Percentiles rank a stretch among this genome's conserved stretches.
phyloP scores from a whole-genome alignment of 441 rosid species.

The Populus trichocarpa region DNA sequence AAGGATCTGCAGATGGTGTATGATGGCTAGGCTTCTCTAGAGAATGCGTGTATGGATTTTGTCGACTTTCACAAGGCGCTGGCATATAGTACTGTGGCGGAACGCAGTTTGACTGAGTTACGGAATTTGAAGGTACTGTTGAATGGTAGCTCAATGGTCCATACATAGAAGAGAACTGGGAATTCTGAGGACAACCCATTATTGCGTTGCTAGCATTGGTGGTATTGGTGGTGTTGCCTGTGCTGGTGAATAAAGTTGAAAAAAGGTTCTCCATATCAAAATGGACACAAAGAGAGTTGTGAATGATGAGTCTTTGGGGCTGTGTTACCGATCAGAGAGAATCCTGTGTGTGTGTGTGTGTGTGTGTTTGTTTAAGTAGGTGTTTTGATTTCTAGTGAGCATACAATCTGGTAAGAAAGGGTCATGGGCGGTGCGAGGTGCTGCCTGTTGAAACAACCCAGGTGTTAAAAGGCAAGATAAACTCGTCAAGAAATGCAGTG shows the following conservation, averaged over 20 bases:
- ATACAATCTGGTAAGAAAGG: slow-evolving; percentile 20
- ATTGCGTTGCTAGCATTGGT: slow-evolving; percentile 5
- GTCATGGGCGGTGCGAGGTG: slow-evolving; percentile 23
- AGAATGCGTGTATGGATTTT: slow-evolving; percentile 19
- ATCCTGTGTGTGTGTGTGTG: not conserved
- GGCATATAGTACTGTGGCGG: slow-evolving; percentile 14
- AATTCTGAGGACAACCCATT: slow-evolving; percentile 24
- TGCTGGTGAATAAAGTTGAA: slow-evolving; percentile 23
- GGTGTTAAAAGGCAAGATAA: slow-evolving; percentile 36
- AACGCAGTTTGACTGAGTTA: slow-evolving; percentile 21
- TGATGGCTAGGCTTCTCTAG: slow-evolving; percentile 13
- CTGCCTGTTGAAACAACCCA: slow-evolving; percentile 27
- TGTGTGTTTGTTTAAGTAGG: not conserved
- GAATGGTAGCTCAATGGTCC: slow-evolving; percentile 16
- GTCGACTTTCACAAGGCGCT: slow-evolving; percentile 22
- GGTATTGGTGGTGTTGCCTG: slow-evolving; percentile 12
- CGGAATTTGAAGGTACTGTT: slow-evolving; percentile 18
- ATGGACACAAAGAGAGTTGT: slow-evolving; percentile 8
- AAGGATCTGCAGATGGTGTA: slow-evolving; percentile 16
- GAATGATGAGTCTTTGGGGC: slow-evolving; percentile 2
- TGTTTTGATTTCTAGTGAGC: not conserved
- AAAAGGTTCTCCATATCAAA: slow-evolving; percentile 45
- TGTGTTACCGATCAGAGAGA: slow-evolving; percentile 10
- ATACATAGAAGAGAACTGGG: slow-evolving; percentile 10
- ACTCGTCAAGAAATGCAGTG: slow-evolving; percentile 30